Evolutionary conservation across 2,329 filamentous ascomycete species (phyloP), one percentile per base, ranked within the genome.

Genomic region (Leptographium wingfieldii): DNA sequence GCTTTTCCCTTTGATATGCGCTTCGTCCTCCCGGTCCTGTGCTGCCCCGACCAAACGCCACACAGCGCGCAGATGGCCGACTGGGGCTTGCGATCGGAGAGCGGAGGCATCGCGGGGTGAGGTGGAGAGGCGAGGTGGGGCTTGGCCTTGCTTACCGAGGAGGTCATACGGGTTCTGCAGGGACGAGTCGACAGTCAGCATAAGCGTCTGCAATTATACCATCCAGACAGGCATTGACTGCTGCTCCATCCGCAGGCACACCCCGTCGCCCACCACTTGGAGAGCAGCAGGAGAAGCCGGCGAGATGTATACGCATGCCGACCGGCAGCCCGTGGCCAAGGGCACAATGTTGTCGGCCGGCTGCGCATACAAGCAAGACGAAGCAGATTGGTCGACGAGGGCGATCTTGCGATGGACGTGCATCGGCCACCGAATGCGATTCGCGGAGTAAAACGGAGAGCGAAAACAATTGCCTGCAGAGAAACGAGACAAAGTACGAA

Each of bases 151-250:
- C 62, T 65, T 95, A 97, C 94, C 92, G 83, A 99, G 90, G 80
- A 95, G 87, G 84, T 94, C 92, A 84, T 89, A 97, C 73, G 89
- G 86, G 84, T 99, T 99, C 94, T 97, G 68, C 31, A 49, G 48
- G 35, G 55, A 53, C 63, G 55, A 56, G 59, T 29, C 53, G 11
- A 27, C 4, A 48, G 25, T 56, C n/a, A 52, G 25, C 51, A 31
- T 35, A 10, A 27, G 22, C 22, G 48, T 29, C 25, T 5, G 48
- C 10, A 3, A 3, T 14, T 14, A 25, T 51, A 14, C 12, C 10
- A 29, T 51, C 25, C 27, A 22, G 14, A 7, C 48, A 46, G 6
- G 43, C 48, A 51, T 27, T 12, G 11, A 27, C 48, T 29, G 48
- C 14, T 11, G 5, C 11, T 51, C 48, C 48, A 14, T 51, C 48